A percentile compares a stretch with the other conserved stretches of the same genome.
These are phyloP conservation scores for Mortierella sp. DNA, from an alignment of 371 early-diverging fungal genomes.

Conservation along the genomic window DNA sequence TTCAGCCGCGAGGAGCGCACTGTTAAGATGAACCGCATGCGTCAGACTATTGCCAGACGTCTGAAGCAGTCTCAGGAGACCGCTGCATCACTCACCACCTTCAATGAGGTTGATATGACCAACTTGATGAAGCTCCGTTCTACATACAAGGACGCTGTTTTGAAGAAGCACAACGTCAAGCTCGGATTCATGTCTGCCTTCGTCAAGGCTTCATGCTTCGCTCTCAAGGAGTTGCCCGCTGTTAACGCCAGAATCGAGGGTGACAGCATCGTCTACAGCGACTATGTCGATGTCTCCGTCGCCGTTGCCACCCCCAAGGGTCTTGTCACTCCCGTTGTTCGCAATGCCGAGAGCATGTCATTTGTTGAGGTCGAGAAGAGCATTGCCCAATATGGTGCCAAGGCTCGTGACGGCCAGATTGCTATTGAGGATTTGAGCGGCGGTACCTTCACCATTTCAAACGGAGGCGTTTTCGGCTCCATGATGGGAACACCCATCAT, in stretches of 20 bases:
- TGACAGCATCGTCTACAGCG: conserved; percentile 89
- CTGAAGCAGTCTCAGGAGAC: conserved; percentile 97
- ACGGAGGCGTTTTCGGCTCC: conserved; percentile 98
- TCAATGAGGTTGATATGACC: conserved; percentile 98
- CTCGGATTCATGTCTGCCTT: conserved; percentile 99
- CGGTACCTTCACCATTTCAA: conserved; percentile 98
- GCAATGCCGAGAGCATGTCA: conserved; percentile 89
- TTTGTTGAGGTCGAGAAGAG: conserved; percentile 93
- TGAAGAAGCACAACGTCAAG: conserved; percentile 96
- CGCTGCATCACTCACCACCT: conserved; percentile 97
- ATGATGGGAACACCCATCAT: conserved; percentile 98
- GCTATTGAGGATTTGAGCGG: conserved; percentile 97
- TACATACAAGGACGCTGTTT: conserved; percentile 93
- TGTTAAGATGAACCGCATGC: conserved; percentile 98
- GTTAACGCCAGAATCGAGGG: conserved; percentile 95
- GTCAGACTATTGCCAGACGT: conserved; percentile 91
- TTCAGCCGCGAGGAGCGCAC: conserved; percentile 71
- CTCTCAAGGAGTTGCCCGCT: conserved; percentile 90
- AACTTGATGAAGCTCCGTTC: conserved; percentile 90
- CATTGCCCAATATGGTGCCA: conserved; percentile 88
- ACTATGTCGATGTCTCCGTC: conserved; percentile 95
- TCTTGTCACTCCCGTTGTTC: conserved; percentile 95
- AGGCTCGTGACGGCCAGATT: conserved; percentile 96
- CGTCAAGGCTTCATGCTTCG: conserved; percentile 89
- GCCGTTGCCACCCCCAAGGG: conserved; percentile 99